Base-by-base conservation (phyloP, 805 yeast genomes). In the Saturnispora kantuleensis region DNA sequence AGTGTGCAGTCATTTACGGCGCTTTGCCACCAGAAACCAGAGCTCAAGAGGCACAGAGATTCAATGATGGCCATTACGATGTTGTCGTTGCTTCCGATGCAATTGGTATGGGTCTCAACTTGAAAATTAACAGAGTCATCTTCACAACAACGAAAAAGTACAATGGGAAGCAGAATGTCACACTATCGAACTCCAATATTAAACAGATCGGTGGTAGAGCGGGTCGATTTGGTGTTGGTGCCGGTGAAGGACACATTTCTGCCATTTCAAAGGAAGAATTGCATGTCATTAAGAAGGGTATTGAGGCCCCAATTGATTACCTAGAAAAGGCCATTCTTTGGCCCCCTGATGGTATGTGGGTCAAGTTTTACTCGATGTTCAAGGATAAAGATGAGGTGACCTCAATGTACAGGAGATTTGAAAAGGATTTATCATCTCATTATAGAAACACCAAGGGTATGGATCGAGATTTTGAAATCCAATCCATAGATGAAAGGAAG, bases 121-220 rank as follows among this genome's bases (percentile, higher is more conserved):
- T 93, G 55, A 81, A 84, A 21, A 89, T 93, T 51, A 77, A 79
- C 47, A 67, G 97, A 48, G 74, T 93, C 5, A 73, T 93, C 1
- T 89, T 93, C 57, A 76, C 83, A 13, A 71, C 81, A 0, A 66
- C 74, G 26, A 59, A 59, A 40, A 93, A 93, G 61, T 89, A 74
- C 53, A 76, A 87, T 57, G 97, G 97, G 5, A 57, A 55, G 11
- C 63, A 60, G 12, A 63, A 68, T 47, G 62, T 61, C 8, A 58
- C 58, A 1, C 60, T 93, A 29, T 67, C 83, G 0, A 63, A 73
- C 4, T 82, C 96, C 0, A 79, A 80, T 45, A 73, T 82, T 28
- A 89, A 88, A 59, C 98, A 93, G 60, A 90, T 93, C 49, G 97
- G 93, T 4, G 98, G 98, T 1, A 70, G 98, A 50, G 98, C 98